Base-by-base conservation (phyloP, 164 flowering plant genomes). In the grape (Vitis vinifera) region DNA sequence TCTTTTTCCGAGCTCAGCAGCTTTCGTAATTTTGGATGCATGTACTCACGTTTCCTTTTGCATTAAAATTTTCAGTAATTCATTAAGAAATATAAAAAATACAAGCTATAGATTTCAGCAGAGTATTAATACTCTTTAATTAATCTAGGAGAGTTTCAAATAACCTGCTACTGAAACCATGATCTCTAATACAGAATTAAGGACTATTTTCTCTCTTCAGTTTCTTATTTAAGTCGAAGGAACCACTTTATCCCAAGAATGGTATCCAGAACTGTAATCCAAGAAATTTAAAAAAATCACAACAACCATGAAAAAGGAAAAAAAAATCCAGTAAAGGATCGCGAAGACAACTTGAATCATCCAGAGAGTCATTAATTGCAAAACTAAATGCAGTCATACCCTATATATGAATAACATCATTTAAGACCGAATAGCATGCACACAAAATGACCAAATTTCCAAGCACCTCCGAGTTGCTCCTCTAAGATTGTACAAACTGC, bases 401-500 rank as follows among this genome's bases (percentile, higher is more conserved):
- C 17, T 47, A 63, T 8, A 15, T 8, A n/a, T 14, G 27, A 10
- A 13, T 53, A 13, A 53, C 10, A 15, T 27, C 67, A 64, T 64
- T 64, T 27, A 71, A 8, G 31, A 19, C 15, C 17, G 30, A 31
- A 27, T 11, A 51, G 37, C 14, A 50, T 11, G 16, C 37, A 16
- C 7, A 9, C 23, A 50, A 23, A 50, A 23, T 23, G 10, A 60
- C 13, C 11, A 19, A 48, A 68, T 29, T 27, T 3, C 50, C 48
- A 4, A 58, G 68, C 60, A 10, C 14, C 55, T 30, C 50, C 4
- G 53, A 65, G 19, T 30, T 2, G 48, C 30, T 10, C 1, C 51
- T 49, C 55, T 50, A 64, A 64, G 37, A 64, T 64, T 15, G 56
- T 50, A 8, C 67, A 64, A 48, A 64, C 11, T 48, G 44, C 56